Conservation (phyloP, 75 land plant genomes). For the Cryptomeria japonica region DNA sequence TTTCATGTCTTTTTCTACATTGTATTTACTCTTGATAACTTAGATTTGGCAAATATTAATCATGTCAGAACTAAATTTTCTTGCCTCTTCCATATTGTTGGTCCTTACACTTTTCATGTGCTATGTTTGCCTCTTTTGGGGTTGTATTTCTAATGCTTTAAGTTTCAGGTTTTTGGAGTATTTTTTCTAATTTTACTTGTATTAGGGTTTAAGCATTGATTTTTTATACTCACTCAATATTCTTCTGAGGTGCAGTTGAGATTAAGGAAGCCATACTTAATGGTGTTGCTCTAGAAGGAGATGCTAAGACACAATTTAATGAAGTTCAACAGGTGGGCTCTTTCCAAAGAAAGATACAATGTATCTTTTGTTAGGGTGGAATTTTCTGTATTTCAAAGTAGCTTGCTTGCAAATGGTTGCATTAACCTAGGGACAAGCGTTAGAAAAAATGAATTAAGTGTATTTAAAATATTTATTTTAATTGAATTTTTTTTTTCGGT, state of each 20-base stretch:
- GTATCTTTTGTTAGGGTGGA: background rate
- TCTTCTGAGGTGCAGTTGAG: constrained; percentile 33
- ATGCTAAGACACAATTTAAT: constrained; percentile 63
- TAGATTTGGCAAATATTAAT: background rate
- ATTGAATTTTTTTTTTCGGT: background rate
- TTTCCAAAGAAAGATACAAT: background rate
- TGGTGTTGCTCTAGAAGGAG: constrained; percentile 84
- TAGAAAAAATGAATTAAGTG: background rate
- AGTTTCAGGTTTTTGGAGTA: background rate
- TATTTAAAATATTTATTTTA: background rate
- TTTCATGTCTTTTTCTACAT: background rate
- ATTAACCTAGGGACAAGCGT: background rate
- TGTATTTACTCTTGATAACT: background rate
- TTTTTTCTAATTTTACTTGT: background rate
- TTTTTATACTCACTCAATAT: background rate
- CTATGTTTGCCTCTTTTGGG: background rate
- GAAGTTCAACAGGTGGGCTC: constrained; percentile 63
- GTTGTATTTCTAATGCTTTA: background rate
- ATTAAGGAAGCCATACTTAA: constrained; percentile 80
- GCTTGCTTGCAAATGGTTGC: background rate
- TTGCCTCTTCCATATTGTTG: background rate
- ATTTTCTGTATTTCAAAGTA: background rate
- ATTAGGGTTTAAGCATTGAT: background rate
- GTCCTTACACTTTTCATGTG: background rate
- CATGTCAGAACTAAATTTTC: background rate